These are phyloP conservation scores for Rhynchospora pubera DNA, from an alignment of 176 grass and related monocot genomes.

Conservation along the genomic window DNA sequence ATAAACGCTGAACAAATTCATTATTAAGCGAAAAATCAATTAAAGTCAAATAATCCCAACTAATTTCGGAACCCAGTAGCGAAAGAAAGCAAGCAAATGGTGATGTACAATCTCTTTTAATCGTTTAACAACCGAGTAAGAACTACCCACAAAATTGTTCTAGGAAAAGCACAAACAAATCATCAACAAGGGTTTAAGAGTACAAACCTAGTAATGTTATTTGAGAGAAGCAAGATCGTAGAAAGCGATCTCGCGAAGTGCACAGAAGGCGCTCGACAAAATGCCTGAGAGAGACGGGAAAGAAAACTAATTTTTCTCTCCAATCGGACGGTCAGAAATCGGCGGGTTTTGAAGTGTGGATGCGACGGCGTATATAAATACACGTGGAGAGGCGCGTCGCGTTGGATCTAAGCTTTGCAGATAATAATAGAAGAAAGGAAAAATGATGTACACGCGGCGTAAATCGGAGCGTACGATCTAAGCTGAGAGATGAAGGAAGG, in stretches of 20 bases:
- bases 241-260: background rate
- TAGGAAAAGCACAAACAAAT: background rate
- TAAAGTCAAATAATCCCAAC: background rate
- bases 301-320: background rate
- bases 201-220: background rate
- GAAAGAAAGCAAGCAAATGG: background rate
- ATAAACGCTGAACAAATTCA: background rate
- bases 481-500: background rate
- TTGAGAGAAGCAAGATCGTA: background rate
- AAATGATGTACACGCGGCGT: background rate
- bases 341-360: background rate
- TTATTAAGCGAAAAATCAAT: background rate
- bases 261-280: background rate
- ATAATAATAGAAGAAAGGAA: too few relatives aligned
- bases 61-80: background rate
- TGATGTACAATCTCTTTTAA: too few relatives aligned
- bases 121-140: too few relatives aligned
- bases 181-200: background rate
- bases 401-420: conserved; percentile 1
- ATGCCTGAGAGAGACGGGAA: background rate
- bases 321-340: background rate
- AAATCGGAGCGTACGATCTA: background rate
- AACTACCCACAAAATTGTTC: too few relatives aligned
- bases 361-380: background rate
- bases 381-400: background rate